Conservation (phyloP, 2,329 filamentous ascomycete species). For the Elsinoe australis region DNA sequence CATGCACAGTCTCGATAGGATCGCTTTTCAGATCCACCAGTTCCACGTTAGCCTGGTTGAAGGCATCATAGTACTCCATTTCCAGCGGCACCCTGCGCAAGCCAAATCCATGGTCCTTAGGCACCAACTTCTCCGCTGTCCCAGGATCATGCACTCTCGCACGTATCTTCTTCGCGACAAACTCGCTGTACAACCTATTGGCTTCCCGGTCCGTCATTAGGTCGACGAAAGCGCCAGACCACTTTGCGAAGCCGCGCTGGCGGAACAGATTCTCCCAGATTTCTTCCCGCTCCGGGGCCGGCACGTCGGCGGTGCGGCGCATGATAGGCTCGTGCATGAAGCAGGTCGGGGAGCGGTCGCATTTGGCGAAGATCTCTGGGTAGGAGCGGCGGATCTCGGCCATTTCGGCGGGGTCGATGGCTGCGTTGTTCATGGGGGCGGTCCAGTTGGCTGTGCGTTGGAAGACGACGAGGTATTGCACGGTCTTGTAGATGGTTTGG, state of each 20-base stretch:
- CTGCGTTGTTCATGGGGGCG: constrained; percentile 25
- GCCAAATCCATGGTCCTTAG: constrained; percentile 41
- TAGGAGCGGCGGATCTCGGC: constrained; percentile 12
- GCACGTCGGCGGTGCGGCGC: constrained; percentile 31
- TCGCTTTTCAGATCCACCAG: constrained; percentile 41
- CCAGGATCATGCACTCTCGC: constrained; percentile 35
- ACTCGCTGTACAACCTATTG: constrained; percentile 28
- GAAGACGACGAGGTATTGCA: constrained; percentile 20
- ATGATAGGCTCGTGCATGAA: constrained; percentile 29
- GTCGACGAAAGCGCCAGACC: constrained; percentile 30
- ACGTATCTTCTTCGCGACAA: constrained; percentile 33
- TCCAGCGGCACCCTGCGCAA: constrained; percentile 35
- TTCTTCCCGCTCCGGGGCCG: constrained; percentile 26
- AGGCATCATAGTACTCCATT: constrained; percentile 44
- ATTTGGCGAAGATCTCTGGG: constrained; percentile 26
- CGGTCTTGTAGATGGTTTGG: constrained; percentile 24
- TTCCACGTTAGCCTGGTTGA: constrained; percentile 40
- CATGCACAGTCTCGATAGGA: constrained; percentile 37
- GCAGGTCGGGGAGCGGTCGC: constrained; percentile 24
- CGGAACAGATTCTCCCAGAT: constrained; percentile 31
- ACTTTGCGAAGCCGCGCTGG: constrained; percentile 35
- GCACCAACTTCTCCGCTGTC: constrained; percentile 47
- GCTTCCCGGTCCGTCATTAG: constrained; percentile 27
- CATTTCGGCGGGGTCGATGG: constrained; percentile 20
- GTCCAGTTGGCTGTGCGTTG: constrained; percentile 29